A percentile compares a stretch with the other conserved stretches of the same genome.
Conservation (phyloP, 768 basidiomycete species). For the Leucosporidium scottii region DNA sequence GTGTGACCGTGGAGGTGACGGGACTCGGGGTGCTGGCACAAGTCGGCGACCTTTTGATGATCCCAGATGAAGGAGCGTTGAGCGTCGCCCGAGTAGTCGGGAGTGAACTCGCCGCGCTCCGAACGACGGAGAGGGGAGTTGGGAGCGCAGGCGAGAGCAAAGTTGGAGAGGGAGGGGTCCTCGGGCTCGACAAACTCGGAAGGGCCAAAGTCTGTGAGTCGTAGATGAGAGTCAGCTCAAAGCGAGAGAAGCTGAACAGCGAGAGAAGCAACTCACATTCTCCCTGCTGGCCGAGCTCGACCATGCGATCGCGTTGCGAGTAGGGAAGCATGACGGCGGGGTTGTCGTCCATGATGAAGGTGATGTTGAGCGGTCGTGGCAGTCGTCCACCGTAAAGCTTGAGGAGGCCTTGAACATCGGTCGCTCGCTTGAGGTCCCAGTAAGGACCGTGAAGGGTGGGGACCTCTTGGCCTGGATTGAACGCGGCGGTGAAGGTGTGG, state of each 20-base stretch:
- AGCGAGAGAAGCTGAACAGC: background rate
- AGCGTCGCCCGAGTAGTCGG: conserved; percentile 27
- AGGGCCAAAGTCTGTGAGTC: conserved; percentile 33
- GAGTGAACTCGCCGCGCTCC: conserved; percentile 30
- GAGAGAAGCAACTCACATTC: conserved; percentile 31
- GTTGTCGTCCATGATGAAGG: conserved; percentile 38
- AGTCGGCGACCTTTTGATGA: conserved; percentile 32
- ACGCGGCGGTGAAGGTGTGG: conserved; percentile 36
- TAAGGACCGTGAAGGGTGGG: conserved; percentile 31
- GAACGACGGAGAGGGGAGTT: conserved; percentile 36
- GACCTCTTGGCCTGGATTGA: conserved; percentile 20
- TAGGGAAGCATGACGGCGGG: conserved; percentile 36
- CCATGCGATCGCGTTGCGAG: conserved; percentile 34
- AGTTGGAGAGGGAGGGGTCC: conserved; percentile 33
- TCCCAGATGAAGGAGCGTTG: conserved; percentile 36
- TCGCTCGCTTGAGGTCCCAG: conserved; percentile 33
- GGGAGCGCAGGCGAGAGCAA: conserved; percentile 36
- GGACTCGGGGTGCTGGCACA: conserved; percentile 38
- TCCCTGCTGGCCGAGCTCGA: conserved; percentile 33
- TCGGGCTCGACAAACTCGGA: conserved; percentile 36
- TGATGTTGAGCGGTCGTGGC: conserved; percentile 33
- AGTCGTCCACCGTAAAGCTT: conserved; percentile 28
- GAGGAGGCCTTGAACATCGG: conserved; percentile 35
- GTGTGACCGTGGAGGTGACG: conserved; percentile 37
- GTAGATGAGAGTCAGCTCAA: background rate